Percentiles rank a stretch among this genome's conserved stretches.
Conservation (phyloP, 2,329 filamentous ascomycete species). For the Ceratocystis cacaofunesta region DNA sequence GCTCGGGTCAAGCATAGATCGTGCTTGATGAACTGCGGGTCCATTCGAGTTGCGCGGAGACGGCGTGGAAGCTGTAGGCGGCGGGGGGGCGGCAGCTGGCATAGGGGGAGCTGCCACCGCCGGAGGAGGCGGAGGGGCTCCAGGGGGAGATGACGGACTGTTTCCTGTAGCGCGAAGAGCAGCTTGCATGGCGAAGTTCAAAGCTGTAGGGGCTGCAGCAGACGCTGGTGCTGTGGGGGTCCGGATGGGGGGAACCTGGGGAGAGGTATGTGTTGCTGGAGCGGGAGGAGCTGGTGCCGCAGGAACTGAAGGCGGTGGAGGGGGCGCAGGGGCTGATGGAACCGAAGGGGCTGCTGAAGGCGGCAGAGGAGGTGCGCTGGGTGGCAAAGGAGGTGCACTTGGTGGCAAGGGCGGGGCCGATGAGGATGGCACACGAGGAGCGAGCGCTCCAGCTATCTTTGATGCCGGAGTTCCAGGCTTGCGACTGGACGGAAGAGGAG, state of each 20-base stretch:
- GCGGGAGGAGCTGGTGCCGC: slow-evolving; percentile 19
- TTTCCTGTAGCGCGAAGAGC: slow-evolving; percentile 13
- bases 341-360: slow-evolving; percentile 29
- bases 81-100: slow-evolving; percentile 26
- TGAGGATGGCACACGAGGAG: slow-evolving; percentile 25
- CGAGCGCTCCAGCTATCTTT: slow-evolving; percentile 25
- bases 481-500: slow-evolving; percentile 35
- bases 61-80: slow-evolving; percentile 23
- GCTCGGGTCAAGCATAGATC: slow-evolving; percentile 57
- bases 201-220: background rate
- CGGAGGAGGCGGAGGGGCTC: slow-evolving; percentile 26
- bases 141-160: slow-evolving; percentile 24
- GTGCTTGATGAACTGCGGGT: slow-evolving; percentile 25
- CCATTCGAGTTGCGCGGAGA: slow-evolving; percentile 16
- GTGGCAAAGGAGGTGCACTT: slow-evolving; percentile 29
- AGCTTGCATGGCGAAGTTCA: slow-evolving; percentile 16
- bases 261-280: slow-evolving; percentile 22
- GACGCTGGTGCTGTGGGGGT: background rate
- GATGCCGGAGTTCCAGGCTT: slow-evolving; percentile 38
- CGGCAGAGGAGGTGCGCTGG: slow-evolving; percentile 25
- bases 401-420: slow-evolving; percentile 28
- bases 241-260: slow-evolving; percentile 13
- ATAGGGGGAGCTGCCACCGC: slow-evolving; percentile 29
- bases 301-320: slow-evolving; percentile 26
- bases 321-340: slow-evolving; percentile 23